A percentile compares a stretch with the other conserved stretches of the same genome.
phyloP scores from a whole-genome alignment of 805 yeast genomes.

The Saturnispora kantuleensis region DNA sequence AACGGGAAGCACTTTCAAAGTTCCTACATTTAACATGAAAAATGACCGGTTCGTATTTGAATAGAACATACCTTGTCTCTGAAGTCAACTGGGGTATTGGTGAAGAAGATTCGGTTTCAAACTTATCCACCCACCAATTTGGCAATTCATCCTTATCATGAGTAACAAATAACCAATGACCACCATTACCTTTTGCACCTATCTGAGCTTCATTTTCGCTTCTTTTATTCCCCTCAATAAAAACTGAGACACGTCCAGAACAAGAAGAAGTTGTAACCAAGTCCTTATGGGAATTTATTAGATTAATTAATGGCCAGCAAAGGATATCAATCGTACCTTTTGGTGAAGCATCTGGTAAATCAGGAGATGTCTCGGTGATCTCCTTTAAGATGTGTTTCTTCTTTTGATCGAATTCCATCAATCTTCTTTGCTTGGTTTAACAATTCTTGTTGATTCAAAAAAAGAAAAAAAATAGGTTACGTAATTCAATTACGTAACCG shows the following conservation, averaged over 20 bases:
- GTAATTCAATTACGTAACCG: neutral
- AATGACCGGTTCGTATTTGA: conserved; percentile 78
- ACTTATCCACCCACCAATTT: conserved; percentile 36
- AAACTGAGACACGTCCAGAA: conserved; percentile 79
- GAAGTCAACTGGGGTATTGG: neutral
- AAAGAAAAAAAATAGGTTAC: neutral
- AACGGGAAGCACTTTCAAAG: conserved; percentile 42
- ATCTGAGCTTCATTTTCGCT: conserved; percentile 27
- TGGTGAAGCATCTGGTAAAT: conserved; percentile 62
- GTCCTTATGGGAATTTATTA: conserved; percentile 52
- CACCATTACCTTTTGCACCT: conserved; percentile 82
- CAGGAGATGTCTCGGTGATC: conserved; percentile 34
- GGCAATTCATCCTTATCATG: conserved; percentile 45
- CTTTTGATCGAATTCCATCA: conserved; percentile 59
- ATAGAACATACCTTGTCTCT: conserved; percentile 48
- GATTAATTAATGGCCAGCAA: conserved; percentile 61
- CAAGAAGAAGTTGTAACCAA: conserved; percentile 86
- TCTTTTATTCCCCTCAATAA: conserved; percentile 62
- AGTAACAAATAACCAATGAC: conserved; percentile 73
- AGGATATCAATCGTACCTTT: conserved; percentile 75
- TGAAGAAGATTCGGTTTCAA: neutral
- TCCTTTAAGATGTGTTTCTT: conserved; percentile 45
- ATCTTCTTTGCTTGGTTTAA: neutral
- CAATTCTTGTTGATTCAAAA: neutral
- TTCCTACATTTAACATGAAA: conserved; percentile 74